Evolutionary conservation across 768 basidiomycete species (phyloP), one percentile per base, ranked within the genome.

Genomic region (Tulasnella calospora): DNA sequence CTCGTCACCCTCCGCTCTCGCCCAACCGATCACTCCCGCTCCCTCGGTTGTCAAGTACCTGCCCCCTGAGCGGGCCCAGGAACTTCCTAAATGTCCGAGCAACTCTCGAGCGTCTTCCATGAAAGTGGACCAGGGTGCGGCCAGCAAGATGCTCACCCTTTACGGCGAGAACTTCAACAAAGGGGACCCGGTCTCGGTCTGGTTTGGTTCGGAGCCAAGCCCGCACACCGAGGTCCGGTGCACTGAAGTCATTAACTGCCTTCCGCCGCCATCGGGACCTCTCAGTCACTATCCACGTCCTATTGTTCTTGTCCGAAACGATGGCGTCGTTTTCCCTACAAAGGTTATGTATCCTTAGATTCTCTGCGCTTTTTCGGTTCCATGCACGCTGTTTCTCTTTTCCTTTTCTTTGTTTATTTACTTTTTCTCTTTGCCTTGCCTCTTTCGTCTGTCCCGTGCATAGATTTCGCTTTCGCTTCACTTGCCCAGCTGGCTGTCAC

Each of bases 101-200:
- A 84, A 89, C 55, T 76, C 75, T 57, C 47, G 75, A 40, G 86
- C 92, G 61, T 93, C 94, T 84, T 92, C 93, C 35, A 92, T 90
- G 82, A 91, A 92, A 36, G 91, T 92, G 81, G 67, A 76, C 27
- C 57, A 46, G 55, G 75, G 67, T 57, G 38, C 47, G 33, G 88
- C 90, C 46, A 88, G 89, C 35, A 92, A 94, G 85, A 90, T 94
- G 90, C 85, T 95, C 80, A 95, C 94, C 35, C 87, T 96, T 0
- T 94, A 95, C 82, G 95, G 94, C 78, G 93, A 95, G 85, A 93
- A 95, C 85, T 94, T 96, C 84, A 90, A 88, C 82, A 95, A 94
- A 87, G 84, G 88, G 51, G 93, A 95, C 79, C 93, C 94, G 47
- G 87, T 94, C 79, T 89, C 88, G 69, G 90, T 96, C 74, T 96